A percentile compares a stretch with the other conserved stretches of the same genome.
These are phyloP conservation scores for Anthracocystis panici-leucophaei DNA, from an alignment of 1,284 basidiomycete genomes.

Conservation along the genomic window DNA sequence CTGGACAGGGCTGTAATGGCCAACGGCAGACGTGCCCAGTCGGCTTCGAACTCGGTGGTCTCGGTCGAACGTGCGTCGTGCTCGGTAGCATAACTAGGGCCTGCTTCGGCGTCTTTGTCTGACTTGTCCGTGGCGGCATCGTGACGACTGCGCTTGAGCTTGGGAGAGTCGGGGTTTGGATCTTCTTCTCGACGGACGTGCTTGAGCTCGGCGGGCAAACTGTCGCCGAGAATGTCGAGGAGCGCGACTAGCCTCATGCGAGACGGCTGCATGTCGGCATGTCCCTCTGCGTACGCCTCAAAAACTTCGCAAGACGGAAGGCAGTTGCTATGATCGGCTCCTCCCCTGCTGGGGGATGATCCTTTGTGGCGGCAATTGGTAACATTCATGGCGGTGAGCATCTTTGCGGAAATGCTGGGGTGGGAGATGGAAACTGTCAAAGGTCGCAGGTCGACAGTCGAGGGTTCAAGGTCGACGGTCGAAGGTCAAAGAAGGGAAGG, in stretches of 20 bases:
- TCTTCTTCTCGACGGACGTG: conserved; percentile 21
- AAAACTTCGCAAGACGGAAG: conserved; percentile 3
- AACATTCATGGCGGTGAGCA: background rate
- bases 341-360: too few species aligned
- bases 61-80: background rate
- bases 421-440: too few species aligned
- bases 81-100: conserved; percentile 15
- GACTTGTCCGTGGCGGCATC: background rate
- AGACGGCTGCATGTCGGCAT: conserved; percentile 11
- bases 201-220: conserved; percentile 11
- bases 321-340: background rate
- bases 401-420: background rate
- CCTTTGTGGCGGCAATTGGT: background rate
- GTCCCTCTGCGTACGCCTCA: conserved; percentile 15
- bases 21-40: conserved; percentile 29
- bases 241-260: conserved; percentile 21
- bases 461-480: too few species aligned
- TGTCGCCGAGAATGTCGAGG: conserved; percentile 16
- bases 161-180: background rate
- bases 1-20: conserved; percentile 24
- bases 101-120: conserved; percentile 6
- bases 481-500: too few species aligned
- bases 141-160: background rate
- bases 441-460: too few species aligned
- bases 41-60: conserved; percentile 24